Base-by-base conservation (phyloP, 306 rosid species). In the Luffa acutangula region DNA sequence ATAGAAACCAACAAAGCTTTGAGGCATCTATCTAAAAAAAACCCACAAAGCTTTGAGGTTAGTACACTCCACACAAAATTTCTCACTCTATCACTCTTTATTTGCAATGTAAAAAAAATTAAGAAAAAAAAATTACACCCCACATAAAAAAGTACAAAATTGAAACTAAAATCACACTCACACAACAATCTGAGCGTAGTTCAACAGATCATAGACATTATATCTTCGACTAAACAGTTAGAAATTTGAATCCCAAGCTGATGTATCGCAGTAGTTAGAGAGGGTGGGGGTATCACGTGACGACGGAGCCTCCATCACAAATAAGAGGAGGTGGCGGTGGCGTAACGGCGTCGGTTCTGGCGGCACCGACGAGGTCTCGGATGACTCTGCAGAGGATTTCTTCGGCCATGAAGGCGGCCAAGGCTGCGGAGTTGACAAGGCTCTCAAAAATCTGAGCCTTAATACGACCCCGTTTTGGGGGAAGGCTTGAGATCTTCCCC, bases 401-500 rank as follows among this genome's bases (percentile, higher is more conserved):
- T 81, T 64, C 21, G 2, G 71, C 21, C 46, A 36, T 14, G 60
- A 52, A 31, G 11, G 74, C 25, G 1, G 67, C 67, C 69, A 34
- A 63, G 36, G 69, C 45, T 11, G 75, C 48, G 0, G 76, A 57
- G 7, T 86, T 82, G 42, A 80, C 12, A 18, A 86, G 60, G 78
- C 10, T 39, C 48, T 20, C 60, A 25, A 84, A 42, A 31, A 84
- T 82, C 21, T 66, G 54, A 56, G 13, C 81, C 45, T 84, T 86
- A 78, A 86, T 79, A 62, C 63, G 20, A 14, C 89, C 89, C 3
- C 89, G 65, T 21, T 20, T 79, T 0, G 79, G 82, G 0, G 80
- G 85, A 2, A 78, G 41, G 7, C 21, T 7, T 17, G 78, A 6
- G 8, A 49, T 60, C 34, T 66, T 56, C 64, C 20, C 59, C 62